Evolutionary conservation across 106 monocot genomes (phyloP).

Genomic region (Dioscorea alata): DNA sequence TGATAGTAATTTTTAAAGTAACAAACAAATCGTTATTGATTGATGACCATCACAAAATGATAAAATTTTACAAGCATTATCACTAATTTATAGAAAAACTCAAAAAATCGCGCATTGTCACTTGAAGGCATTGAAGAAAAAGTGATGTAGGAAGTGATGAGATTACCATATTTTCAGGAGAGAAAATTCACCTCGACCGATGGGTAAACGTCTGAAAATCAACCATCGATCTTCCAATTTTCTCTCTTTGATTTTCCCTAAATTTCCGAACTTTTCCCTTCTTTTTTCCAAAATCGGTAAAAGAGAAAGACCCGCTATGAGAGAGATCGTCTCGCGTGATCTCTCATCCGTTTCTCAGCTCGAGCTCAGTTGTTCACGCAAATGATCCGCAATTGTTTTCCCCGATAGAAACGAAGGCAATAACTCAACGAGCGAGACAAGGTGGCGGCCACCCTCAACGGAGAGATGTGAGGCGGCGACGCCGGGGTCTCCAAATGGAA

Average conservation of each 20-base stretch:
- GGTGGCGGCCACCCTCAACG: too few species aligned
- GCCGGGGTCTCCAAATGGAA: background rate
- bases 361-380: too few species aligned
- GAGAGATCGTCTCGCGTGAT: too few species aligned
- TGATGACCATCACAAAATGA: background rate
- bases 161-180: slow-evolving; percentile 61
- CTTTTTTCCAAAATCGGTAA: too few species aligned
- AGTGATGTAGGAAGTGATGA: background rate
- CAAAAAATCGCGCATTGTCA: background rate
- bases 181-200: slow-evolving; percentile 75
- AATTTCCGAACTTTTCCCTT: too few species aligned
- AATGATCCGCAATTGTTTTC: too few species aligned
- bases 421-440: too few species aligned
- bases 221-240: slow-evolving; percentile 32
- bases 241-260: too few species aligned
- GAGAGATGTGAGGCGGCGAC: too few species aligned
- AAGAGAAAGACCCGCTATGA: too few species aligned
- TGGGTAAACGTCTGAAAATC: slow-evolving; percentile 94
- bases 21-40: background rate
- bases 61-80: background rate
- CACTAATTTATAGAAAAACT: background rate
- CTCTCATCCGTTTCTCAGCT: too few species aligned
- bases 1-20: background rate
- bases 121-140: background rate
- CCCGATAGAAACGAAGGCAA: too few species aligned